Conservation (phyloP, 2,329 filamentous ascomycete genomes). For the Ustulina deusta region DNA sequence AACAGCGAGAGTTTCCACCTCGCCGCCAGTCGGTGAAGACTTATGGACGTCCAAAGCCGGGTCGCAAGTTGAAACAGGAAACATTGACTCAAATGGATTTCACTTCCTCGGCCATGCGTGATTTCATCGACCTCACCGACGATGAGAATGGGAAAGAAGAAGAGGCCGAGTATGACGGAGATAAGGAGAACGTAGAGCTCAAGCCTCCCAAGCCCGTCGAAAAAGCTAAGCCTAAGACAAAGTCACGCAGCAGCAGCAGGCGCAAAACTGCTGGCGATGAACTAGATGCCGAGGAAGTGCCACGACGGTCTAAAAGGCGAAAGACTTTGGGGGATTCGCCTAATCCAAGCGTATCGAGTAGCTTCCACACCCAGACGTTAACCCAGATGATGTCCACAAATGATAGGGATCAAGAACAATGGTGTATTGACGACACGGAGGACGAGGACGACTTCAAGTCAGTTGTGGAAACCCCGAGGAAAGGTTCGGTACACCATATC, state of each 20-base stretch:
- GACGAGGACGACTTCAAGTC: conserved; percentile 44
- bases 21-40: conserved; percentile 45
- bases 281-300: conserved; percentile 38
- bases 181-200: conserved; percentile 22
- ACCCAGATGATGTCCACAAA: conserved; percentile 39
- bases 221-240: conserved; percentile 36
- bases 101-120: conserved; percentile 41
- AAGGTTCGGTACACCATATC: conserved; percentile 25
- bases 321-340: conserved; percentile 50
- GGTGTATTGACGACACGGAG: conserved; percentile 48
- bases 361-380: conserved; percentile 51
- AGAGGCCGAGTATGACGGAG: conserved; percentile 28
- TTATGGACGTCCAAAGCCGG: conserved; percentile 44
- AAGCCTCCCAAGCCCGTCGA: conserved; percentile 32
- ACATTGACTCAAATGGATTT: conserved; percentile 51
- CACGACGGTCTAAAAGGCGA: conserved; percentile 47
- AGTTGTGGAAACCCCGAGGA: conserved; percentile 48
- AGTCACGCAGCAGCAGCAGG: conserved; percentile 40
- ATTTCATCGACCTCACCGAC: conserved; percentile 38
- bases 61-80: conserved; percentile 41
- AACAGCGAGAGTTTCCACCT: conserved; percentile 45
- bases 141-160: conserved; percentile 40
- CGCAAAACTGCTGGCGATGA: conserved; percentile 50
- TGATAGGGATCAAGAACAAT: conserved; percentile 38
- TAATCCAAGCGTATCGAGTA: conserved; percentile 42